A percentile compares a stretch with the other conserved stretches of the same genome.
These are phyloP conservation scores for Cicer judaicum DNA, from an alignment of 306 rosid species.

Conservation along the genomic window DNA sequence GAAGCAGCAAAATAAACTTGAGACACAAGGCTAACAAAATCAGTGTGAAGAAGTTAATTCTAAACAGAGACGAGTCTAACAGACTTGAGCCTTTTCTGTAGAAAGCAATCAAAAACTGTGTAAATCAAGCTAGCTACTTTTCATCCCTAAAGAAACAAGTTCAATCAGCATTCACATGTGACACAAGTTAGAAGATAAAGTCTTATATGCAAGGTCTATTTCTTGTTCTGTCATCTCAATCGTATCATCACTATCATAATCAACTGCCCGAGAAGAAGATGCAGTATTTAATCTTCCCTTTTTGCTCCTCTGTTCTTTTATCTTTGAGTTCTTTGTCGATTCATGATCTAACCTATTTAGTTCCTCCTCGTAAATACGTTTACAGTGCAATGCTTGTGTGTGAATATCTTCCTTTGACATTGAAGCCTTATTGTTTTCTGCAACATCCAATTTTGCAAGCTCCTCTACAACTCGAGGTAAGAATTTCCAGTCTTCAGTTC, in stretches of 20 bases:
- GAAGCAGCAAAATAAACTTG: conserved; percentile 3
- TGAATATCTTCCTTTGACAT: conserved; percentile 70
- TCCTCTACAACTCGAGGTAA: conserved; percentile 81
- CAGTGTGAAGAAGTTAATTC: conserved; percentile 5
- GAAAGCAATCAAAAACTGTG: conserved; percentile 14
- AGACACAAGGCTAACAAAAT: conserved; percentile 22
- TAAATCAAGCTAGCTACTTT: conserved; percentile 30
- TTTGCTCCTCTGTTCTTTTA: conserved; percentile 40
- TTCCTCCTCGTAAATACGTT: conserved; percentile 70
- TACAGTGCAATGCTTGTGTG: conserved; percentile 66
- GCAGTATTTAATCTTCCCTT: conserved; percentile 42
- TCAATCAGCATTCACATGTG: conserved; percentile 44
- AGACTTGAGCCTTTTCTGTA: conserved; percentile 3
- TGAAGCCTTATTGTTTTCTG: conserved; percentile 41
- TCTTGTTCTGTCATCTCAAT: conserved; percentile 91
- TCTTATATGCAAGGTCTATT: conserved; percentile 71
- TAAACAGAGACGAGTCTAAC: conserved; percentile 2
- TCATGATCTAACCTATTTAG: conserved; percentile 52
- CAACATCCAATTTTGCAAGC: conserved; percentile 61
- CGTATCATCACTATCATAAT: conserved; percentile 85
- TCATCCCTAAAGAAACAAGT: conserved; percentile 34
- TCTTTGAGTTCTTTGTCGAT: conserved; percentile 48
- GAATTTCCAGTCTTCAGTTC: conserved; percentile 78
- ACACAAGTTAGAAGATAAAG: conserved; percentile 52
- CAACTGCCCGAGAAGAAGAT: conserved; percentile 42